A percentile compares a stretch with the other conserved stretches of the same genome.
Evolutionary conservation across 257 asterid species (phyloP).

Genomic region (Striga asiatica): DNA sequence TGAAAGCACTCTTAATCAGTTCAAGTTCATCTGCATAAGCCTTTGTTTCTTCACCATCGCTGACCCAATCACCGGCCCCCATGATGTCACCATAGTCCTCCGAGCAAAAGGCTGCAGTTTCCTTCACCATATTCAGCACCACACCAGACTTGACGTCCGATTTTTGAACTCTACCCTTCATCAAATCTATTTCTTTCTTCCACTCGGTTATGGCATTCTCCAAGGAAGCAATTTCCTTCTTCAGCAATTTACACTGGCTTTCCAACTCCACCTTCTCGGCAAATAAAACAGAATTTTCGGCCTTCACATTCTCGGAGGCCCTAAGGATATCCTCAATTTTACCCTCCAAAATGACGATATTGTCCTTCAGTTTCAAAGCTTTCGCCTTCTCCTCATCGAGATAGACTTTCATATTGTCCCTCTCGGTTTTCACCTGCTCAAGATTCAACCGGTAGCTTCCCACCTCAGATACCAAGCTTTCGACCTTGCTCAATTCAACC

Average conservation of each 20-base stretch:
- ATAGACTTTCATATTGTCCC: constrained; percentile 20
- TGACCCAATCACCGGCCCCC: background rate
- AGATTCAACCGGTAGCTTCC: constrained; percentile 21
- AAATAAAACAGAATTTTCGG: constrained; percentile 21
- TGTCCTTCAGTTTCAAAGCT: background rate
- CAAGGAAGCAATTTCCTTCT: constrained; percentile 23
- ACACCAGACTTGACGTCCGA: constrained; percentile 25
- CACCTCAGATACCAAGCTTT: constrained; percentile 36
- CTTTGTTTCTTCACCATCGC: constrained; percentile 30
- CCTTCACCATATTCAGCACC: constrained; percentile 49
- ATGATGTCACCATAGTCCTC: constrained; percentile 21
- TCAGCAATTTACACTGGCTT: constrained; percentile 24
- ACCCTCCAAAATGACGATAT: no score
- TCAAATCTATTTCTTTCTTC: constrained; percentile 22
- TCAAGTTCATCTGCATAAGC: background rate
- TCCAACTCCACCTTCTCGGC: constrained; percentile 37
- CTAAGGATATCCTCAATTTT: no score
- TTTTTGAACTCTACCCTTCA: constrained; percentile 25
- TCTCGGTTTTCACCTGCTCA: constrained; percentile 32
- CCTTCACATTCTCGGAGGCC: constrained; percentile 31
- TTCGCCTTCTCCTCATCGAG: constrained; percentile 36
- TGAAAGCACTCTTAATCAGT: background rate
- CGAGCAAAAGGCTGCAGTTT: constrained; percentile 30
- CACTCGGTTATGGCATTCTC: background rate
- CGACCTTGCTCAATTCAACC: constrained; percentile 24